Conservation (phyloP, 257 asterid species). For the Orobanche coerulescens region DNA sequence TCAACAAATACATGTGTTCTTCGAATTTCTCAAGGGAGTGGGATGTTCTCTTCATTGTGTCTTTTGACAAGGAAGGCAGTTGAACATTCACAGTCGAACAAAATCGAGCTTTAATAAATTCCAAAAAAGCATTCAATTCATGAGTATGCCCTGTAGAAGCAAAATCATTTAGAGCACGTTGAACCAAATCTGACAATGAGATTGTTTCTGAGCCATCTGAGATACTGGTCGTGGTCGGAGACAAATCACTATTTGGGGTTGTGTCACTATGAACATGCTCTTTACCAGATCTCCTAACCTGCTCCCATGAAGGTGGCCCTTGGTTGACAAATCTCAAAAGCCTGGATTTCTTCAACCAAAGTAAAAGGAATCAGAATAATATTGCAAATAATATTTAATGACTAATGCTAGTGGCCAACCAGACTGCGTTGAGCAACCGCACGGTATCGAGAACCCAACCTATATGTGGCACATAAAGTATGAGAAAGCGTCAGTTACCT, state of each 20-base stretch:
- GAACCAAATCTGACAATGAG: slow-evolving; percentile 47
- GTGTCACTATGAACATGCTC: slow-evolving; percentile 33
- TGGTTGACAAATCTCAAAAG: slow-evolving; percentile 58
- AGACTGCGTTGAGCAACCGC: slow-evolving; percentile 11
- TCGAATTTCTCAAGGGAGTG: slow-evolving; percentile 55
- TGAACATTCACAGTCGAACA: slow-evolving; percentile 53
- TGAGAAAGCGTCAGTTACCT: slow-evolving; percentile 42
- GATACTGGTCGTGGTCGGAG: slow-evolving; percentile 26
- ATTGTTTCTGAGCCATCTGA: slow-evolving; percentile 29
- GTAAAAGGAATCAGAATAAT: slow-evolving; percentile 21
- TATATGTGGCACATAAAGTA: no score
- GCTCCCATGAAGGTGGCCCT: slow-evolving; percentile 76
- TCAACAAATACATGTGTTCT: slow-evolving; percentile 46
- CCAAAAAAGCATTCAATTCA: slow-evolving; percentile 56
- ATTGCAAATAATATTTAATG: slow-evolving; percentile 9
- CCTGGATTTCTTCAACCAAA: slow-evolving; percentile 81
- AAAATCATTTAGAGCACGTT: slow-evolving; percentile 58
- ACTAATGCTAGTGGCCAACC: background rate
- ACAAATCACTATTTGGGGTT: slow-evolving; percentile 26
- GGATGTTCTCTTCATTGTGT: slow-evolving; percentile 28
- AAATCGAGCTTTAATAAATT: slow-evolving; percentile 48
- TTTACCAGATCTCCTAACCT: slow-evolving; percentile 48
- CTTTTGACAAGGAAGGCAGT: slow-evolving; percentile 32
- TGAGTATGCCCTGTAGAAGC: slow-evolving; percentile 49
- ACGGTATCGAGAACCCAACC: slow-evolving; percentile 2